Percentiles rank a stretch among this genome's conserved stretches.
Evolutionary conservation across 192 early-diverging fungal species (phyloP).

Genomic region (Coemansia sp.): DNA sequence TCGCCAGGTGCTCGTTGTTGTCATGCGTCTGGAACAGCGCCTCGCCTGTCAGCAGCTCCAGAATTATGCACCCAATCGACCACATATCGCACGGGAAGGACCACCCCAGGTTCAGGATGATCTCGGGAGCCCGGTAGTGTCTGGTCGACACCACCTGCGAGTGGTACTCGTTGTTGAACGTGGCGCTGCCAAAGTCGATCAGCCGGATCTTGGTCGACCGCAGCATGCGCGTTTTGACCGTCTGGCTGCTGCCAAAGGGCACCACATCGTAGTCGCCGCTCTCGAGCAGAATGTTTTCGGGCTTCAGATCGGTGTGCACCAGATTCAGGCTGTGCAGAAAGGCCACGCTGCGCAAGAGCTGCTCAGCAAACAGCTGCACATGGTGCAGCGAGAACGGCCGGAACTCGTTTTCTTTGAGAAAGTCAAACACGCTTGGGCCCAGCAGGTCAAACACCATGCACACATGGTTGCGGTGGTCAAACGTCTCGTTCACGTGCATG

Average conservation of each 20-base stretch:
- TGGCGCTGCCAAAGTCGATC: slow-evolving; percentile 97
- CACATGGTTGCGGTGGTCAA: slow-evolving; percentile 89
- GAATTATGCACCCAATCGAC: slow-evolving; percentile 95
- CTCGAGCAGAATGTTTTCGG: slow-evolving; percentile 88
- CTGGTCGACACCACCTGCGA: slow-evolving; percentile 87
- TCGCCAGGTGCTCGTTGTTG: slow-evolving; percentile 92
- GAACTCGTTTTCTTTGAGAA: slow-evolving; percentile 89
- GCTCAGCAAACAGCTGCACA: slow-evolving; percentile 79
- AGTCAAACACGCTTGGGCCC: slow-evolving; percentile 88
- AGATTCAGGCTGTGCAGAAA: slow-evolving; percentile 85
- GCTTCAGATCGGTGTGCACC: slow-evolving; percentile 97
- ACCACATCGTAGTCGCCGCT: slow-evolving; percentile 57
- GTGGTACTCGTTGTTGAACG: slow-evolving; percentile 92
- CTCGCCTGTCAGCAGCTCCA: slow-evolving; percentile 92
- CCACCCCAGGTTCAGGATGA: slow-evolving; percentile 92
- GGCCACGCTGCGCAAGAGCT: slow-evolving; percentile 82
- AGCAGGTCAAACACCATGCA: slow-evolving; percentile 98
- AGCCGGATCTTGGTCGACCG: slow-evolving; percentile 72
- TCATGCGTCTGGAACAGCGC: slow-evolving; percentile 98
- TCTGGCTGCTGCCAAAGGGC: slow-evolving; percentile 56
- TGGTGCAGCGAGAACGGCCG: slow-evolving; percentile 83
- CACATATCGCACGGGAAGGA: slow-evolving; percentile 97
- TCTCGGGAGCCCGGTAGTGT: slow-evolving; percentile 97
- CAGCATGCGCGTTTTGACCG: slow-evolving; percentile 62
- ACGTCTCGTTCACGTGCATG: slow-evolving; percentile 78